These are phyloP conservation scores for Xylariaceae sp. DNA, from an alignment of 2,329 filamentous ascomycete species.

Conservation along the genomic window DNA sequence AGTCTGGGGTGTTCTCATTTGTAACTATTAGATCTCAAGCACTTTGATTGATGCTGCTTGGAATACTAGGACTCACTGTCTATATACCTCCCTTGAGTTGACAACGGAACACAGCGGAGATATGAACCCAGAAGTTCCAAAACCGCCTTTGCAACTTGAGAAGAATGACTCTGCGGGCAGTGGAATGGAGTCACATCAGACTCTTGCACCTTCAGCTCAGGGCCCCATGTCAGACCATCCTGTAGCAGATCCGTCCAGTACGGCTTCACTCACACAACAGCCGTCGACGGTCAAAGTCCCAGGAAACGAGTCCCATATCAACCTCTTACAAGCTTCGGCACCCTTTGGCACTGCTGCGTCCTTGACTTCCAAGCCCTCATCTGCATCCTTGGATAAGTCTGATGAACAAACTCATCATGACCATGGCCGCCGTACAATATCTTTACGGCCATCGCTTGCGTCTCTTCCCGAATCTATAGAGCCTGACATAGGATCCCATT, in stretches of 20 bases:
- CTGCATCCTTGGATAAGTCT: constrained; percentile 14
- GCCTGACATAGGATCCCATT: constrained; percentile 2
- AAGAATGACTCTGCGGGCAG: too few relatives aligned
- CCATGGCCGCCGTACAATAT: constrained; percentile 15
- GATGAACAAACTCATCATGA: not conserved
- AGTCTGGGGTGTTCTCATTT: too few relatives aligned
- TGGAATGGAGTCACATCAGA: too few relatives aligned
- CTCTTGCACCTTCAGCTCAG: too few relatives aligned
- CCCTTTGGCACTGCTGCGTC: constrained; percentile 20
- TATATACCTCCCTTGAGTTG: too few relatives aligned
- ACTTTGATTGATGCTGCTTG: too few relatives aligned
- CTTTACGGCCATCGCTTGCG: constrained; percentile 21
- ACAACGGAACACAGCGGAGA: too few relatives aligned
- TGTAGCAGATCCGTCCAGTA: not conserved
- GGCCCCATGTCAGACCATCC: too few relatives aligned
- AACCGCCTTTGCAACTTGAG: too few relatives aligned
- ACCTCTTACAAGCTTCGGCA: constrained; percentile 19
- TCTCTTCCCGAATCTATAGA: constrained; percentile 20
- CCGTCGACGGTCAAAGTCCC: constrained; percentile 11
- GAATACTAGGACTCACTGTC: too few relatives aligned
- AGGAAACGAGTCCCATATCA: constrained; percentile 17
- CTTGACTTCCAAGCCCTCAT: constrained; percentile 19
- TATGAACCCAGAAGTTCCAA: too few relatives aligned
- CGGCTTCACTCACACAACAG: constrained; percentile 15
- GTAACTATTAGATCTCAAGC: too few relatives aligned